Conservation (phyloP, 305 asterid species). For the Plantago coronopus region DNA sequence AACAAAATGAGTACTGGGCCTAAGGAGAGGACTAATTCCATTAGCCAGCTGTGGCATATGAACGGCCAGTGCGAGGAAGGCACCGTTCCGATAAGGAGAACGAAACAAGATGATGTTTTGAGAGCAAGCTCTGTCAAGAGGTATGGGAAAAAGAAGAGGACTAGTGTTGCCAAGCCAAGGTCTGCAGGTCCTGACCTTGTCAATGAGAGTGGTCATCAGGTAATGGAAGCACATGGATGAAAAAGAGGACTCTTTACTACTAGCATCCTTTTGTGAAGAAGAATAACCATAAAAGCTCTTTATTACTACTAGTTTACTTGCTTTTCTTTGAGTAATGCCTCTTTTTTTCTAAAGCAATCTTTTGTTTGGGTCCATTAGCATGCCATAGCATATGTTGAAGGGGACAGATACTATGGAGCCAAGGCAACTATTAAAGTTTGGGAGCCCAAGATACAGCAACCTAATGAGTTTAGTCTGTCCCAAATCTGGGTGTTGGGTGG, state of each 20-base stretch:
- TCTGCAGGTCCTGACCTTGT: conserved; percentile 66
- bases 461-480: conserved; percentile 89
- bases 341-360: conserved; percentile 17
- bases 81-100: conserved; percentile 70
- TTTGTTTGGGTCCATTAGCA: conserved; percentile 27
- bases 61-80: conserved; percentile 59
- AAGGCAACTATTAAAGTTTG: conserved; percentile 91
- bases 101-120: conserved; percentile 62
- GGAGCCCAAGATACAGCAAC: conserved; percentile 91
- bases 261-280: conserved; percentile 10
- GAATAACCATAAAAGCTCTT: conserved; percentile 13
- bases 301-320: not conserved
- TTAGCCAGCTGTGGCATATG: conserved; percentile 77
- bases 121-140: conserved; percentile 73
- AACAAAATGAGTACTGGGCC: conserved; percentile 37
- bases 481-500: conserved; percentile 95
- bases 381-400: conserved; percentile 93
- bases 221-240: conserved; percentile 19
- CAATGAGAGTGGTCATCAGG: conserved; percentile 82
- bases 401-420: conserved; percentile 82
- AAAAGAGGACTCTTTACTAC: conserved; percentile 11
- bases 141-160: conserved; percentile 66
- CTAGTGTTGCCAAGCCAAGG: conserved; percentile 53
- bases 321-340: conserved; percentile 15
- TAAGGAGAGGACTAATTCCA: conserved; percentile 34